Evolutionary conservation across 257 asterid species (phyloP).

Genomic region (Ilex aquifolium): DNA sequence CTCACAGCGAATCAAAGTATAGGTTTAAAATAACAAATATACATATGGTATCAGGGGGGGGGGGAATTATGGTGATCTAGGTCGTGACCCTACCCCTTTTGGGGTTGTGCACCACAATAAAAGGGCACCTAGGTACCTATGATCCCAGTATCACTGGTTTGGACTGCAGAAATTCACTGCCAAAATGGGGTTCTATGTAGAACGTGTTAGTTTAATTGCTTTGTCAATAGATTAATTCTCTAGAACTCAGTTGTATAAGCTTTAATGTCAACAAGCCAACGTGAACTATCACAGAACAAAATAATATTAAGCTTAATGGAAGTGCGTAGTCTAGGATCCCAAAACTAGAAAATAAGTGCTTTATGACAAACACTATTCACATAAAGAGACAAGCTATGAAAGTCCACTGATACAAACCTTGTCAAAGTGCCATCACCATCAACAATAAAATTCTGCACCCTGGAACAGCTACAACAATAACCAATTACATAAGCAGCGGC

Average conservation of each 20-base stretch:
- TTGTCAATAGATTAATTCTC: not conserved
- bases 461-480: conserved; percentile 37
- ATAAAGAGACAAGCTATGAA: conserved; percentile 2
- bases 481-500: not conserved
- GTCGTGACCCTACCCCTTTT: too few relatives aligned
- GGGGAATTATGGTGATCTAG: too few relatives aligned
- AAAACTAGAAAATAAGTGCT: not conserved
- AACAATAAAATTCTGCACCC: conserved; percentile 34
- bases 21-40: too few relatives aligned
- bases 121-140: too few relatives aligned
- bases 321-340: not conserved
- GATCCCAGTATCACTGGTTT: too few relatives aligned
- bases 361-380: not conserved
- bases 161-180: too few relatives aligned
- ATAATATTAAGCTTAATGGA: not conserved
- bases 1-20: too few relatives aligned
- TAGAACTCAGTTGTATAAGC: not conserved
- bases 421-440: conserved; percentile 36
- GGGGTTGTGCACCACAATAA: too few relatives aligned
- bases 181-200: too few relatives aligned
- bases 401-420: conserved; percentile 41
- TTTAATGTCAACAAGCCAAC: not conserved
- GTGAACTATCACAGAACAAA: not conserved
- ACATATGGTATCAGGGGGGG: too few relatives aligned
- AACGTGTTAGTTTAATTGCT: too few relatives aligned